Percentiles rank a stretch among this genome's conserved stretches.
phyloP scores from a whole-genome alignment of 768 basidiomycete species.

The Termitomyces sp. region DNA sequence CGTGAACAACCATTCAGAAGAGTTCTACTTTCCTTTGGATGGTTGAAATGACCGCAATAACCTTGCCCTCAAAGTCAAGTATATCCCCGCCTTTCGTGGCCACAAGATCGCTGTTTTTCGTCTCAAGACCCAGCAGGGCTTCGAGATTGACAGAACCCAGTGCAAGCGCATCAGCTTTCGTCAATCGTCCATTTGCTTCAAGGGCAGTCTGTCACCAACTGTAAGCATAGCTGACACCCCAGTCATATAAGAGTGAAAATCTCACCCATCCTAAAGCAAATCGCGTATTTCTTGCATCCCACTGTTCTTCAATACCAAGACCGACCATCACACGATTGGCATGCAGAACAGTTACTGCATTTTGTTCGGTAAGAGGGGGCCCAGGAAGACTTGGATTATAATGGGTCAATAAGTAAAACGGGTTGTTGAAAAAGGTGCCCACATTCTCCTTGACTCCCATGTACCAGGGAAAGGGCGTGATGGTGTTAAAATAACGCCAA shows the following conservation, averaged over 20 bases:
- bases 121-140: slow-evolving; percentile 29
- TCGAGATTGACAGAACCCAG: slow-evolving; percentile 43
- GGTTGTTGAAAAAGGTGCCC: slow-evolving; percentile 13
- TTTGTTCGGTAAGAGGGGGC: slow-evolving; percentile 56
- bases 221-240: not conserved
- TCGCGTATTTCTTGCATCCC: slow-evolving; percentile 71
- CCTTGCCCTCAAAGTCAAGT: slow-evolving; percentile 39
- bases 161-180: slow-evolving; percentile 37
- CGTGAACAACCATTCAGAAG: slow-evolving; percentile 6
- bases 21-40: slow-evolving; percentile 19
- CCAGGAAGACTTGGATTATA: slow-evolving; percentile 47
- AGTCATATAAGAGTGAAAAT: slow-evolving; percentile 4
- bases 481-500: slow-evolving; percentile 45
- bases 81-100: slow-evolving; percentile 49
- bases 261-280: slow-evolving; percentile 81
- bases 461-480: slow-evolving; percentile 61
- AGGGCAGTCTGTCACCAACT: slow-evolving; percentile 31
- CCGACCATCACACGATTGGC: slow-evolving; percentile 69
- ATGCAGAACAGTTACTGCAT: slow-evolving; percentile 53
- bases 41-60: slow-evolving; percentile 50
- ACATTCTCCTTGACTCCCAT: slow-evolving; percentile 73
- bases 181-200: slow-evolving; percentile 33
- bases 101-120: slow-evolving; percentile 49
- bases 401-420: not conserved
- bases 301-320: slow-evolving; percentile 56